Base-by-base conservation (phyloP, 768 basidiomycete genomes). In the Mycena maculata region DNA sequence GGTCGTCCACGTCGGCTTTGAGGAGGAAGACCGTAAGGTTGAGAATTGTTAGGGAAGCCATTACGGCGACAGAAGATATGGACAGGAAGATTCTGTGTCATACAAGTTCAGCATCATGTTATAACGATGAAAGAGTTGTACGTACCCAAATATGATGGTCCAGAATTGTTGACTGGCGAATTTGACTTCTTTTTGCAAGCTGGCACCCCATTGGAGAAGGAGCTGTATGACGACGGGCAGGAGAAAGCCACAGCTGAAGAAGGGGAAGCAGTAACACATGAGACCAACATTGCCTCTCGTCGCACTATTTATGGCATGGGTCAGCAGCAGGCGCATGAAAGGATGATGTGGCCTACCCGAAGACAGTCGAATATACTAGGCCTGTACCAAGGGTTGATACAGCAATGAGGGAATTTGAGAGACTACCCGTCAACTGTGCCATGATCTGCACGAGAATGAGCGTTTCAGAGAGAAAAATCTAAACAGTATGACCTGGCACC, bases 261-360 rank as follows among this genome's bases (percentile, higher is more conserved):
- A 72, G 41, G 73, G 75, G 70, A 76, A 76, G 22, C 65, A 70
- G 59, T 73, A 75, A 56, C 69, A 73, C 75, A 76, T 72, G 23
- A 76, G 69, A 16, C 61, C 71, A 22, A 74, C 58, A 56, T 75
- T 54, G 47, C 75, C 73, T 56, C 75, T 63, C 6, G 65, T 64
- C 27, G 73, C 61, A 33, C 73, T 71, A 53, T 50, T 54, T 25
- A 20, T 15, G 33, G 48, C 49, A 55, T 41, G 9, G 18, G 44
- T 41, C 13, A 52, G 25, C 7, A 30, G 48, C 9, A 56, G n/a
- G 18, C 16, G 39, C 28, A 27, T 49, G 30, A 36, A 38, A 27
- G 38, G 23, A 57, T 11, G 42, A 39, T 31, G 27, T 2, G 20
- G 39, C 70, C n/a, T 55, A 74, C 75, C 75, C 61, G 53, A 75